A percentile compares a stretch with the other conserved stretches of the same genome.
Evolutionary conservation across 768 basidiomycete species (phyloP).

Genomic region (Lactarius deliciosus): DNA sequence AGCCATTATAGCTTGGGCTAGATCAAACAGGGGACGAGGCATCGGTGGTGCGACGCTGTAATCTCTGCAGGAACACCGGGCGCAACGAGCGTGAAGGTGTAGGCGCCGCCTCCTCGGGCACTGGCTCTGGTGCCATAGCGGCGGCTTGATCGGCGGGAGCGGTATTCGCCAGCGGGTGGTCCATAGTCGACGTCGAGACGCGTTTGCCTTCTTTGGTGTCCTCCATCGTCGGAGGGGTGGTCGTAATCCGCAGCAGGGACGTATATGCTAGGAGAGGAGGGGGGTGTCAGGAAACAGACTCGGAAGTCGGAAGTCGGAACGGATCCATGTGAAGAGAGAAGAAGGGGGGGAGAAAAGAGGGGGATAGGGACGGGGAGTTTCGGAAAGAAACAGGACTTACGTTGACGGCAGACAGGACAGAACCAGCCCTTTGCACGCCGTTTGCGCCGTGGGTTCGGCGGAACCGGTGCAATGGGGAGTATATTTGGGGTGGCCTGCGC

Average conservation of each 20-base stretch:
- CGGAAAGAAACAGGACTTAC: conserved; percentile 47
- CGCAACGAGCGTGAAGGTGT: conserved; percentile 16
- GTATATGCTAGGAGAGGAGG: conserved; percentile 41
- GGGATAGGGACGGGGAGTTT: not conserved
- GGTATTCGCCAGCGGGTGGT: conserved; percentile 10
- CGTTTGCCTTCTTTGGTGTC: conserved; percentile 28
- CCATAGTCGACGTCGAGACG: conserved; percentile 29
- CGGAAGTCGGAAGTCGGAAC: not conserved
- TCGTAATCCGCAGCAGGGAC: conserved; percentile 45
- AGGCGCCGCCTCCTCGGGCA: conserved; percentile 14
- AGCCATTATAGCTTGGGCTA: not conserved
- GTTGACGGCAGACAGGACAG: conserved; percentile 94
- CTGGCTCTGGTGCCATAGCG: not conserved
- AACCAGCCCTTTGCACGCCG: conserved; percentile 97
- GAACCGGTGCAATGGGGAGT: conserved; percentile 22
- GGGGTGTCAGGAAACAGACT: not conserved
- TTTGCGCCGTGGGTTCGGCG: conserved; percentile 64
- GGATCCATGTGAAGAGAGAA: not conserved
- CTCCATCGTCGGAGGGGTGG: conserved; percentile 31
- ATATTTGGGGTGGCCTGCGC: conserved; percentile 24
- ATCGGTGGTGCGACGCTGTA: conserved; percentile 18
- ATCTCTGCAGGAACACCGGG: conserved; percentile 18
- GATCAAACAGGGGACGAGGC: conserved; percentile 19
- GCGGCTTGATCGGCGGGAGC: not conserved
- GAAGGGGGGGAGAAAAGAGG: conserved; percentile 8